Evolutionary conservation across 192 early-diverging fungal genomes (phyloP).

Genomic region (Coemansia sp.): DNA sequence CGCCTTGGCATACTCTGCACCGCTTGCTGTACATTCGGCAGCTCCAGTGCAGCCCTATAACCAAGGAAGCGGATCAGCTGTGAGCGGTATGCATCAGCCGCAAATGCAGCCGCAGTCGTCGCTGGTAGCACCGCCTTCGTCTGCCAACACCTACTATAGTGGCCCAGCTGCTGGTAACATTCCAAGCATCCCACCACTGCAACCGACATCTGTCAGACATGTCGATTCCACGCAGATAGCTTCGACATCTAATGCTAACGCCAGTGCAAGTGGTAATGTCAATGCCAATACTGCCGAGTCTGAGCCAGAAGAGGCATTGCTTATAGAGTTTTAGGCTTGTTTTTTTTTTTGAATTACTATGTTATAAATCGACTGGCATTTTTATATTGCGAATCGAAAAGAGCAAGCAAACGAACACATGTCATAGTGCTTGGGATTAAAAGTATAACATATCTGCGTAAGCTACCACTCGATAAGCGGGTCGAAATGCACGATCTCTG

Average conservation of each 20-base stretch:
- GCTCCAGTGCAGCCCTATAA: background rate
- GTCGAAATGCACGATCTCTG: conserved; percentile 40
- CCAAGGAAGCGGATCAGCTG: background rate
- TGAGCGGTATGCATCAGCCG: background rate
- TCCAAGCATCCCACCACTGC: conserved; percentile 37
- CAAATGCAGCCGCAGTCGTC: background rate
- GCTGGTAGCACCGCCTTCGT: conserved; percentile 9
- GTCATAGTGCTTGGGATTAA: too few species aligned
- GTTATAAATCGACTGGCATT: background rate
- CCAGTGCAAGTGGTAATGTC: background rate
- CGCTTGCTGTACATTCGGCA: background rate
- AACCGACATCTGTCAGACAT: conserved; percentile 3
- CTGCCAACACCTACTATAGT: conserved; percentile 23
- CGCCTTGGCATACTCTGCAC: conserved; percentile 6
- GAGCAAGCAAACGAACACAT: too few species aligned
- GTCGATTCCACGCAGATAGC: background rate
- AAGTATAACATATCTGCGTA: background rate
- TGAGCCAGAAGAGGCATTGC: conserved; percentile 7
- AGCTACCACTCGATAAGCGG: conserved; percentile 43
- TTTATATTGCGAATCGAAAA: background rate
- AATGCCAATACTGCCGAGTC: background rate
- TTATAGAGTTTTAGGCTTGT: conserved; percentile 5
- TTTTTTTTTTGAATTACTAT: background rate
- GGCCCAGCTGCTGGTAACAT: conserved; percentile 29
- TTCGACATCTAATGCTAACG: conserved; percentile 5